Evolutionary conservation across 192 early-diverging fungal genomes (phyloP).

Genomic region (Coemansia pectinata): DNA sequence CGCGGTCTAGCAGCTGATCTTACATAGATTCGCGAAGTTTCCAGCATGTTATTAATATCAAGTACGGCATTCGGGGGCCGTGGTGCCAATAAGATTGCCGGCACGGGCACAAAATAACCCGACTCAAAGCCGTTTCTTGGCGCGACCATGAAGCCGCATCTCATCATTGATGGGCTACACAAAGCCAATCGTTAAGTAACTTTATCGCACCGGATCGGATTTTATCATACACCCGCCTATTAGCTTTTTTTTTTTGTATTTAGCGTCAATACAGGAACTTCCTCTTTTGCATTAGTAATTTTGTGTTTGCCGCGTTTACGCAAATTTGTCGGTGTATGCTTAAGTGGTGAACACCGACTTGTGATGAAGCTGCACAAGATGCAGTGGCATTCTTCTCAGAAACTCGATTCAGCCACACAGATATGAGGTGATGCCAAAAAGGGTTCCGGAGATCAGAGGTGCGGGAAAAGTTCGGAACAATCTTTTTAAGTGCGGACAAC

Average conservation of each 20-base stretch:
- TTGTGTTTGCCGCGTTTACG: background rate
- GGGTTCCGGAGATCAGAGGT: background rate
- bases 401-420: background rate
- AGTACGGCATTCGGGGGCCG: background rate
- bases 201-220: too few relatives aligned
- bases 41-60: too few relatives aligned
- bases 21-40: too few relatives aligned
- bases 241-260: background rate
- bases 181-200: background rate
- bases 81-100: background rate
- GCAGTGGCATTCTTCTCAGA: background rate
- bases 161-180: background rate
- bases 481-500: background rate
- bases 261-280: background rate
- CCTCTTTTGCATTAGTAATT: background rate
- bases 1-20: background rate
- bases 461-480: constrained; percentile 1
- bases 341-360: background rate
- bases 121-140: background rate
- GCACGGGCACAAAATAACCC: background rate
- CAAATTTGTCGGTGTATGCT: background rate
- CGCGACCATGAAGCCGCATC: background rate
- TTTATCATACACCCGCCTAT: background rate
- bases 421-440: background rate
- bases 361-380: background rate